These are phyloP conservation scores for Phaseolus coccineus DNA, from an alignment of 331 rosid species.

Conservation along the genomic window DNA sequence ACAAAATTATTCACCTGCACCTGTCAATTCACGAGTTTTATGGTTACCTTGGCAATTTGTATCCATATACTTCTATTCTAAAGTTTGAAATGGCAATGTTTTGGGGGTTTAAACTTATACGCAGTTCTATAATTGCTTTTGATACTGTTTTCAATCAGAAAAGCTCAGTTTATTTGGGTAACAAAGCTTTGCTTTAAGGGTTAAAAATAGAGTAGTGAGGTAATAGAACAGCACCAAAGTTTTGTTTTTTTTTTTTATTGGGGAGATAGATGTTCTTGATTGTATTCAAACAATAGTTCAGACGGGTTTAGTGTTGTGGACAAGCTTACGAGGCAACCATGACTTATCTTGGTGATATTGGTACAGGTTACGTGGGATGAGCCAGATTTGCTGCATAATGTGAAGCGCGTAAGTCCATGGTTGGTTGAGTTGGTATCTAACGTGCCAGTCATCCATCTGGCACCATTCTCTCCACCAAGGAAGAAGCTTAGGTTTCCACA, in stretches of 20 bases:
- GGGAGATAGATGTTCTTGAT: neutral
- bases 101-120: neutral
- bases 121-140: neutral
- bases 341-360: slow-evolving; percentile 33
- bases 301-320: neutral
- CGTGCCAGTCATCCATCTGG: slow-evolving; percentile 67
- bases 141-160: neutral
- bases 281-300: neutral
- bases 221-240: neutral
- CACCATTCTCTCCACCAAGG: slow-evolving; percentile 80
- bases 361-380: slow-evolving; percentile 97
- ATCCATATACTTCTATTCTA: neutral
- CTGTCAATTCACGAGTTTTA: too few species aligned
- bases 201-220: neutral
- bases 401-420: slow-evolving; percentile 99
- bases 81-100: neutral
- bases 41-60: neutral
- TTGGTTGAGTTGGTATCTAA: slow-evolving; percentile 86
- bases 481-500: slow-evolving; percentile 85
- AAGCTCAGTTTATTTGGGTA: neutral
- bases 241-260: neutral
- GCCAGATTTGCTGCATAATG: slow-evolving; percentile 94
- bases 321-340: slow-evolving; percentile 10
- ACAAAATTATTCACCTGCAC: too few species aligned
- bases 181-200: neutral